Evolutionary conservation across 2,329 filamentous ascomycete genomes (phyloP).

Genomic region (Acrocalymma vagum): DNA sequence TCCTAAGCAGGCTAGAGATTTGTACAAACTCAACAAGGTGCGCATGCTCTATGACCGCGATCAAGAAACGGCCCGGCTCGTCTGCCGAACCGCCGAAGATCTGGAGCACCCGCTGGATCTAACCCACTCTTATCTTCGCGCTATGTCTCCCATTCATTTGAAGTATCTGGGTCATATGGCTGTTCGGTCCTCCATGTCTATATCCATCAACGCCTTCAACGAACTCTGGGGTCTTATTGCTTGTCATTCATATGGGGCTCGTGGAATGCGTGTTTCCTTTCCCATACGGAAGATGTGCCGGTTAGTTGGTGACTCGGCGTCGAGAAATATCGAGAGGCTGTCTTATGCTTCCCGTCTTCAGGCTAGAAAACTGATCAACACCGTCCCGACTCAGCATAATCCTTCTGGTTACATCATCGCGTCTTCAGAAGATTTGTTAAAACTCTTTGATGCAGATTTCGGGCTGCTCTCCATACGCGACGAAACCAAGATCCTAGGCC

Average conservation of each 20-base stretch:
- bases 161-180: slow-evolving; percentile 91
- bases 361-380: slow-evolving; percentile 88
- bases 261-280: slow-evolving; percentile 90
- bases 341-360: slow-evolving; percentile 87
- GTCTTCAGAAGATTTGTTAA: slow-evolving; percentile 84
- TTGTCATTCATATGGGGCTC: slow-evolving; percentile 80
- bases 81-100: slow-evolving; percentile 79
- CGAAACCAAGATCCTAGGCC: slow-evolving; percentile 87
- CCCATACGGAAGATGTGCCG: slow-evolving; percentile 93
- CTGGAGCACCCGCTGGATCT: slow-evolving; percentile 80
- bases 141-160: slow-evolving; percentile 89
- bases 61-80: slow-evolving; percentile 78
- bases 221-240: slow-evolving; percentile 90
- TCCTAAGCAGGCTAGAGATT: slow-evolving; percentile 82
- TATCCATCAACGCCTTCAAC: slow-evolving; percentile 86
- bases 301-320: slow-evolving; percentile 84
- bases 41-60: slow-evolving; percentile 87
- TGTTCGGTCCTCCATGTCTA: slow-evolving; percentile 93
- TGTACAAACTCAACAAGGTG: slow-evolving; percentile 91
- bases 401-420: slow-evolving; percentile 91
- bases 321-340: slow-evolving; percentile 84
- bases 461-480: slow-evolving; percentile 83
- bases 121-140: slow-evolving; percentile 83
- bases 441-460: slow-evolving; percentile 86
- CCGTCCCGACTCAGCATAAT: slow-evolving; percentile 79